Conservation (phyloP, 2,329 filamentous ascomycete species). For the Colletotrichum orbiculare region DNA sequence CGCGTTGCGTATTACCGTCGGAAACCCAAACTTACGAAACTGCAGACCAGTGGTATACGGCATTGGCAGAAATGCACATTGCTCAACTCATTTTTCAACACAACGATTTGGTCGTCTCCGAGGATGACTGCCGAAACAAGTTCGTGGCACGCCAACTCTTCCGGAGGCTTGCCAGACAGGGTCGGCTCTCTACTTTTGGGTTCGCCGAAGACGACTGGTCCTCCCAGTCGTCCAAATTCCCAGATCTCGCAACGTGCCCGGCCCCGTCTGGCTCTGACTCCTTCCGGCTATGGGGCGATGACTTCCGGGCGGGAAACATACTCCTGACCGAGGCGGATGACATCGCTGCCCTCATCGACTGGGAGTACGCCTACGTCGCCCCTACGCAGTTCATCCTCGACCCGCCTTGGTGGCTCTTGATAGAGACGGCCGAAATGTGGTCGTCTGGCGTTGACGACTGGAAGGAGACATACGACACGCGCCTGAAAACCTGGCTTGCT, state of each 20-base stretch:
- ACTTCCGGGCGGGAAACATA: conserved; percentile 47
- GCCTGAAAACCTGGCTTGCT: conserved; percentile 47
- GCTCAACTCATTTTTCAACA: conserved; percentile 48
- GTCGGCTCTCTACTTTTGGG: conserved; percentile 12
- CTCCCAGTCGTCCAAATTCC: background rate
- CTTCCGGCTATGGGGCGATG: conserved; percentile 47
- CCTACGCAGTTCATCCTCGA: conserved; percentile 43
- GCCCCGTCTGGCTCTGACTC: background rate
- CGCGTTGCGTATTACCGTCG: conserved; percentile 38
- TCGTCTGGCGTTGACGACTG: conserved; percentile 44
- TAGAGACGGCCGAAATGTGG: conserved; percentile 48
- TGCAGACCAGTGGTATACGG: conserved; percentile 50
- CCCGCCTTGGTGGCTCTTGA: conserved; percentile 53
- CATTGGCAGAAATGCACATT: conserved; percentile 52
- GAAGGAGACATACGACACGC: conserved; percentile 45
- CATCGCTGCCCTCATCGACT: conserved; percentile 44
- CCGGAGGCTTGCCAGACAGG: conserved; percentile 9
- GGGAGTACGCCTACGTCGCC: conserved; percentile 15
- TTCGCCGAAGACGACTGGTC: conserved; percentile 23
- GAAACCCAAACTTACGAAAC: conserved; percentile 39
- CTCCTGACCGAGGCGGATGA: conserved; percentile 41
- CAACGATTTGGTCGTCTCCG: conserved; percentile 47
- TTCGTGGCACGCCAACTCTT: conserved; percentile 44
- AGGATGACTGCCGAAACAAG: conserved; percentile 47
- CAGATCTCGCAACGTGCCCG: background rate